Evolutionary conservation across 1,284 basidiomycete species (phyloP).

Genomic region (Sphagnurus paluster): DNA sequence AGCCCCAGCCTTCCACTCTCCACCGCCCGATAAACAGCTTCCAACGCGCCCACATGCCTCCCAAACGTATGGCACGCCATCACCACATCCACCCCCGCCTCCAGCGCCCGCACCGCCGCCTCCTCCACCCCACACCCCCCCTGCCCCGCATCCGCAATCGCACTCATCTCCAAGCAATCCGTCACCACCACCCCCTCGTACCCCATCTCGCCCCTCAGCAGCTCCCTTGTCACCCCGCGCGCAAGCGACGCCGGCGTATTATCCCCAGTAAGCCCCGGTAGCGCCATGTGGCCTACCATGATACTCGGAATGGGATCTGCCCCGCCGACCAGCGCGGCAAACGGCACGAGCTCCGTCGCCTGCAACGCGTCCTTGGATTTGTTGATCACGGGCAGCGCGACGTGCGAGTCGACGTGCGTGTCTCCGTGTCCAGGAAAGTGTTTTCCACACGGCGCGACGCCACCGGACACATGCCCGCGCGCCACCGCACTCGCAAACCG

Average conservation of each 20-base stretch:
- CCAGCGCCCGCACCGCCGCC: slow-evolving; percentile 54
- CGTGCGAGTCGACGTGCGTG: slow-evolving; percentile 68
- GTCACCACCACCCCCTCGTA: slow-evolving; percentile 62
- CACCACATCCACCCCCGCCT: slow-evolving; percentile 64
- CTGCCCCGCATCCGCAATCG: slow-evolving; percentile 45
- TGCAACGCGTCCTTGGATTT: slow-evolving; percentile 45
- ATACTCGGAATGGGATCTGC: slow-evolving; percentile 46
- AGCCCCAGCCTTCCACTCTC: slow-evolving; percentile 39
- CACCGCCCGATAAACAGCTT: slow-evolving; percentile 51
- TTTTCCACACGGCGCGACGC: slow-evolving; percentile 61
- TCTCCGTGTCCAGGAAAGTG: slow-evolving; percentile 77
- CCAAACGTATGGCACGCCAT: slow-evolving; percentile 69
- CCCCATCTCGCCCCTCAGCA: slow-evolving; percentile 49
- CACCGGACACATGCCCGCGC: slow-evolving; percentile 45
- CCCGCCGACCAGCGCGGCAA: slow-evolving; percentile 41
- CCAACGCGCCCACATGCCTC: slow-evolving; percentile 52
- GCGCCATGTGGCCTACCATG: slow-evolving; percentile 73
- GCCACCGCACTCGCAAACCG: slow-evolving; percentile 48
- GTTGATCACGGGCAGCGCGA: slow-evolving; percentile 60
- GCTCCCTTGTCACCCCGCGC: slow-evolving; percentile 45
- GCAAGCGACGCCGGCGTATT: slow-evolving; percentile 61
- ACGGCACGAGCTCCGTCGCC: slow-evolving; percentile 58
- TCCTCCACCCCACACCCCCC: slow-evolving; percentile 50
- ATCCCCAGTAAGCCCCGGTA: slow-evolving; percentile 53
- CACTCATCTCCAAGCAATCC: slow-evolving; percentile 73